Conservation (phyloP, 2,329 filamentous ascomycete species). For the Alternaria brassicae region DNA sequence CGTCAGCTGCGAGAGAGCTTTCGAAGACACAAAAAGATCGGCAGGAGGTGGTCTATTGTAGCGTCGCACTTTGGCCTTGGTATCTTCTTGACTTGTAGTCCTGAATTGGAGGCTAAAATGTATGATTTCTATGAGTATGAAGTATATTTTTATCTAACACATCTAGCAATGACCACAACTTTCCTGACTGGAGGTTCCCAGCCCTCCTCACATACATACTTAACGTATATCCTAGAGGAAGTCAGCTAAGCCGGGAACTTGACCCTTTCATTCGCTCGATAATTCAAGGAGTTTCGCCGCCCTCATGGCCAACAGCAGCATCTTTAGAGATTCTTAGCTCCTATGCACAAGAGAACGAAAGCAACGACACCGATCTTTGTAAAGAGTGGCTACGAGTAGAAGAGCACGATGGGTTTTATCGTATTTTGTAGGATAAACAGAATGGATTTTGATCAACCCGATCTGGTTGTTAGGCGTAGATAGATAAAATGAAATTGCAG, state of each 20-base stretch:
- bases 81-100: conserved; percentile 7
- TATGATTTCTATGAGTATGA: conserved; percentile 6
- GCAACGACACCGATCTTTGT: neutral
- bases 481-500: conserved; percentile 5
- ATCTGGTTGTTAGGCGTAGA: conserved; percentile 2
- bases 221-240: conserved; percentile 6
- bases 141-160: conserved; percentile 9
- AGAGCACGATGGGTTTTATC: conserved; percentile 5
- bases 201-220: conserved; percentile 1
- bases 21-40: conserved; percentile 2
- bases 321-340: conserved; percentile 2
- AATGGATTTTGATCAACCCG: conserved; percentile 1
- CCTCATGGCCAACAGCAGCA: conserved; percentile 3
- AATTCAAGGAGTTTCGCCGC: conserved; percentile 7
- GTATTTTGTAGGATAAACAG: conserved; percentile 2
- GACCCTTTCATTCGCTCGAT: conserved; percentile 1
- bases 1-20: conserved; percentile 6
- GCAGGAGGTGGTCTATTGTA: conserved; percentile 11
- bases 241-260: conserved; percentile 2
- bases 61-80: conserved; percentile 4
- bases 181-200: conserved; percentile 3
- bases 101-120: conserved; percentile 3
- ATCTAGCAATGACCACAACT: conserved; percentile 7
- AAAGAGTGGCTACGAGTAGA: conserved; percentile 8
- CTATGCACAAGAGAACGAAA: conserved; percentile 4